phyloP scores from a whole-genome alignment of 345 rosid genomes.

The Iberis pinnata region DNA sequence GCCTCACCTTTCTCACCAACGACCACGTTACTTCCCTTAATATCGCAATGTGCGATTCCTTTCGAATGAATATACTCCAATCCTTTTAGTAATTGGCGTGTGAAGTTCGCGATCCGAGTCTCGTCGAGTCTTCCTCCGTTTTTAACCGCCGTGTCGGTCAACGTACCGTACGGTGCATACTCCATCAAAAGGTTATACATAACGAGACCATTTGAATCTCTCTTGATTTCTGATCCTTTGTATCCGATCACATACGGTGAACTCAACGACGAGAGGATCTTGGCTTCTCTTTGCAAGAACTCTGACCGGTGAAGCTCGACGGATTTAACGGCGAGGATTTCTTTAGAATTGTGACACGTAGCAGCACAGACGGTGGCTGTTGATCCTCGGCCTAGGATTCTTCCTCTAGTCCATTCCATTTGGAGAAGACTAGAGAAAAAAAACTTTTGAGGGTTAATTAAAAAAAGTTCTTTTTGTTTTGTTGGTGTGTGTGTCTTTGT shows the following conservation, averaged over 20 bases:
- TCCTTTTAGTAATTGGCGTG: constrained; percentile 45
- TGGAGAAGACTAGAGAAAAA: constrained; percentile 26
- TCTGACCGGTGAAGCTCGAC: constrained; percentile 38
- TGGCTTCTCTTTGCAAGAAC: constrained; percentile 49
- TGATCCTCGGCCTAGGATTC: constrained; percentile 59
- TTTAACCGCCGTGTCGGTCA: constrained; percentile 35
- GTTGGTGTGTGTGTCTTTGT: no score
- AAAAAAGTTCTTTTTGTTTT: not conserved
- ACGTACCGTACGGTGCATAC: constrained; percentile 56
- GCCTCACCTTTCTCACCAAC: constrained; percentile 39
- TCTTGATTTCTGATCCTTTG: constrained; percentile 50
- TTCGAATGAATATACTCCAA: constrained; percentile 45
- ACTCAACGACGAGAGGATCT: constrained; percentile 39
- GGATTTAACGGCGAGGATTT: constrained; percentile 59
- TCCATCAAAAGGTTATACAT: constrained; percentile 60
- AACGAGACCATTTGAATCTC: constrained; percentile 40
- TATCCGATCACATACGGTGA: constrained; percentile 60
- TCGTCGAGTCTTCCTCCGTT: constrained; percentile 44
- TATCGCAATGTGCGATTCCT: constrained; percentile 72
- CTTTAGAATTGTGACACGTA: constrained; percentile 31
- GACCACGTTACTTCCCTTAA: constrained; percentile 62
- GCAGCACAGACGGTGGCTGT: constrained; percentile 68
- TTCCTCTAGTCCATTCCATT: constrained; percentile 64
- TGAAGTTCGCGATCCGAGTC: constrained; percentile 31
- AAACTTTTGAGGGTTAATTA: not conserved